A percentile compares a stretch with the other conserved stretches of the same genome.
Evolutionary conservation across 2,329 filamentous ascomycete species (phyloP).

Genomic region (Verticillium nonalfalfae): DNA sequence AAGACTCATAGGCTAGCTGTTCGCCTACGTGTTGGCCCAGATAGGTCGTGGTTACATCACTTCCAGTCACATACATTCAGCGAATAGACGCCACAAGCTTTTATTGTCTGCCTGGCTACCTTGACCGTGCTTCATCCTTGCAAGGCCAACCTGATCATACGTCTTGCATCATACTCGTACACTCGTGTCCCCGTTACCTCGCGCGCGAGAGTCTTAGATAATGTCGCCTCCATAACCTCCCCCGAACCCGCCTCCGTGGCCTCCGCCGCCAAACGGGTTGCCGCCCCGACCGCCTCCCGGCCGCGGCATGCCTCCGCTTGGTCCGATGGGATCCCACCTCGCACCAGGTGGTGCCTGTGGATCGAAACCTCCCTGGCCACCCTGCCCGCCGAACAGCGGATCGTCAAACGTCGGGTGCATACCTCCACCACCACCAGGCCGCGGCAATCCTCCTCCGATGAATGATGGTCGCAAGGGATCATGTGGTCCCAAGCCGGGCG

Average conservation of each 20-base stretch:
- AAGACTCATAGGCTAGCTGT: too few species aligned
- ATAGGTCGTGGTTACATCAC: too few species aligned
- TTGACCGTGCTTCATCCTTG: neutral
- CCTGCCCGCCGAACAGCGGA: conserved; percentile 65
- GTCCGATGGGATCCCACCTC: conserved; percentile 84
- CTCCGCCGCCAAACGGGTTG: conserved; percentile 30
- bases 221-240: conserved; percentile 24
- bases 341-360: conserved; percentile 78
- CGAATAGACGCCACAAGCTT: too few species aligned
- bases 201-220: conserved; percentile 1
- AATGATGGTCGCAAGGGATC: conserved; percentile 71
- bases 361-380: conserved; percentile 47
- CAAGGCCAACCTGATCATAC: neutral
- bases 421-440: conserved; percentile 61
- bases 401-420: conserved; percentile 98
- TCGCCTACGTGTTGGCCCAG: too few species aligned
- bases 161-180: neutral
- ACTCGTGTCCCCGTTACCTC: neutral
- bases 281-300: conserved; percentile 30
- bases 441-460: conserved; percentile 50
- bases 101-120: neutral
- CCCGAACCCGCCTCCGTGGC: conserved; percentile 25
- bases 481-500: conserved; percentile 75
- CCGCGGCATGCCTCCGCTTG: conserved; percentile 47
- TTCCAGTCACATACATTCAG: too few species aligned